Evolutionary conservation across 164 flowering plant genomes (phyloP), one percentile per base, ranked within the genome.

Genomic region (Santalum album): DNA sequence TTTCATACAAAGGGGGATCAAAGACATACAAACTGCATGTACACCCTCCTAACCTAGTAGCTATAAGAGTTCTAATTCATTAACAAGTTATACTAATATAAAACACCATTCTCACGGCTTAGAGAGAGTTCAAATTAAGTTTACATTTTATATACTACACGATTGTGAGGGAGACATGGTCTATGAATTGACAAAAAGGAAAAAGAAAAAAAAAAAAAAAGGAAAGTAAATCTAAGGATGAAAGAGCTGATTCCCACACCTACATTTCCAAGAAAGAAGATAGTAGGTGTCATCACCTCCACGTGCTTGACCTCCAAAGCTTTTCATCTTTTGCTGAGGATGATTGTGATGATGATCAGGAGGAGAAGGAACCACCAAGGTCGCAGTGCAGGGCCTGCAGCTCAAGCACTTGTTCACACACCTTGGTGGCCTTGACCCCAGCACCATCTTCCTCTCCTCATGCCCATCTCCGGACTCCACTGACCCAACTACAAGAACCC

Each of bases 361-460:
- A n/a, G n/a, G n/a, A n/a, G n/a, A n/a, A n/a, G n/a, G 81, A 50
- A 77, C 64, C 2, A 88, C 81, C 29, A 80, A 63, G 51, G 81
- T 69, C 7, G 92, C 85, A 65, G 51, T 68, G 72, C 96, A 85
- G 29, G 92, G 96, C 49, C 69, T 78, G 75, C 96, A 88, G 54
- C 59, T 78, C 42, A 64, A 67, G 72, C 96, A 88, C 74, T 71
- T 85, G 78, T 85, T 75, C 40, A 68, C 70, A 65, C 90, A 85
- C 0, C 40, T 54, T 5, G 96, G 96, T 17, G 96, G 96, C 66
- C 74, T 78, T 72, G 96, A 88, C 29, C 96, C 96, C 76, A 83
- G 48, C 47, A 75, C 64, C 75, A 59, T 64, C 57, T 7, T 12
- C 12, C 78, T 58, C 66, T 54, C 45, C 2, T 35, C 53, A 70